Evolutionary conservation across 2,329 filamentous ascomycete species (phyloP), one percentile per base, ranked within the genome.

Genomic region (Pochonia chlamydosporia): DNA sequence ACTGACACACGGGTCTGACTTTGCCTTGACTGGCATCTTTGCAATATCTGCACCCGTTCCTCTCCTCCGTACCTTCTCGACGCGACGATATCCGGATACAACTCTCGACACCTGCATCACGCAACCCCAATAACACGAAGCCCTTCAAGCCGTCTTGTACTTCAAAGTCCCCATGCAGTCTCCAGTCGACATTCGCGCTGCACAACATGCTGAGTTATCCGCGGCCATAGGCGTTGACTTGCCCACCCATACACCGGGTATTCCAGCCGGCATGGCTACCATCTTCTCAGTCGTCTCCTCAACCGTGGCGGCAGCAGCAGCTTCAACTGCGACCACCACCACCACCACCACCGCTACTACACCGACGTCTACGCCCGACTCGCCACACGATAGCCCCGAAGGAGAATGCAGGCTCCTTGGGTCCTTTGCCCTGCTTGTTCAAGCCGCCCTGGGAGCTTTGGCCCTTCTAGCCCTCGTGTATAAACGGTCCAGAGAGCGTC

Each of bases 401-500:
- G 88, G 86, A 56, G 89, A 96, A 69, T 99, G 93, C 66, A 79
- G 85, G 54, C 77, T 99, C 9, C 76, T 99, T 3, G 93, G 93
- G 1, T 81, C 91, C 4, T 99, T 97, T 63, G 92, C 93, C 11
- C 78, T 99, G 47, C 62, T 99, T 28, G 86, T 99, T 5, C 93
- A 99, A 71, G 85, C 81, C 37, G 88, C 89, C 1, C 80, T 99
- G 16, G 93, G 93, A 16, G 81, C 77, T 16, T 72, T 96, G 47
- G 93, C 93, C 8, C 71, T 97, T 44, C 73, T 92, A 46, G 88
- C 90, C 1, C 78, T 99, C 42, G 92, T 97, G 7, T 95, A 82
- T 73, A 99, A 99, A 73, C 80, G 93, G 56, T 96, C 87, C 82
- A 81, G 88, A 54, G 93, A 99, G 69, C 79, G 88, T 48, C 92